phyloP scores from a whole-genome alignment of 106 monocot species.

The Acanthochlamys bracteata region DNA sequence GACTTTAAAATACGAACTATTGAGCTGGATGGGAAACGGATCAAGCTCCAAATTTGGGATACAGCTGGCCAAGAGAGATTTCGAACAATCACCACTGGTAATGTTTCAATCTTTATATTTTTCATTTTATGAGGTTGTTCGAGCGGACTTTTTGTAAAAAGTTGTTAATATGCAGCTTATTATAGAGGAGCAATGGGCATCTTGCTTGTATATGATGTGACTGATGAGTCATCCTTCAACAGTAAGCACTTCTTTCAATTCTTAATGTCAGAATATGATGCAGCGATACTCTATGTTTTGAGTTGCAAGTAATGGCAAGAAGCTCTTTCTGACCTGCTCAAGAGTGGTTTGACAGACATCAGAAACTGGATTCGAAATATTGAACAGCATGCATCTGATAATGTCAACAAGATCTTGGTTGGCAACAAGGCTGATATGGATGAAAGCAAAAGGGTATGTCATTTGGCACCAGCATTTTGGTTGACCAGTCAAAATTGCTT shows the following conservation, averaged over 20 bases:
- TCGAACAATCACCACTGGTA: conserved; percentile 66
- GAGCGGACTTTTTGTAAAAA: not conserved
- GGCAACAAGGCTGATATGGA: conserved; percentile 99
- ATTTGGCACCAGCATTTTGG: not conserved
- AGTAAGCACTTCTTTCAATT: conserved; percentile 35
- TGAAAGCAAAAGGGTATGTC: conserved; percentile 92
- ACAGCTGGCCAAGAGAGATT: conserved; percentile 76
- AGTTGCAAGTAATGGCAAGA: no score
- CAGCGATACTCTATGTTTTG: not conserved
- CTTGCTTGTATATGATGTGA: conserved; percentile 98
- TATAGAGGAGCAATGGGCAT: conserved; percentile 98
- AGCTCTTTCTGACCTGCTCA: not conserved
- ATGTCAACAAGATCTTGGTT: conserved; percentile 94
- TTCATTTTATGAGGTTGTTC: not conserved
- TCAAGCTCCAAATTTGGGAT: conserved; percentile 76
- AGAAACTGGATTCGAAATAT: conserved; percentile 98
- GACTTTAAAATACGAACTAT: conserved; percentile 78
- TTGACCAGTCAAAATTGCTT: not conserved
- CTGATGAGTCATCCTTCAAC: conserved; percentile 97
- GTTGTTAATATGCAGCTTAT: conserved; percentile 48
- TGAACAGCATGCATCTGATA: conserved; percentile 97
- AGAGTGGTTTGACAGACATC: conserved; percentile 40
- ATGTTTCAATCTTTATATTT: not conserved
- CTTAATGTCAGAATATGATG: not conserved
- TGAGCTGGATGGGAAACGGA: conserved; percentile 66